Evolutionary conservation across 2,329 filamentous ascomycete genomes (phyloP), one percentile per base, ranked within the genome.

Genomic region (Colletotrichum neosansevieriae): DNA sequence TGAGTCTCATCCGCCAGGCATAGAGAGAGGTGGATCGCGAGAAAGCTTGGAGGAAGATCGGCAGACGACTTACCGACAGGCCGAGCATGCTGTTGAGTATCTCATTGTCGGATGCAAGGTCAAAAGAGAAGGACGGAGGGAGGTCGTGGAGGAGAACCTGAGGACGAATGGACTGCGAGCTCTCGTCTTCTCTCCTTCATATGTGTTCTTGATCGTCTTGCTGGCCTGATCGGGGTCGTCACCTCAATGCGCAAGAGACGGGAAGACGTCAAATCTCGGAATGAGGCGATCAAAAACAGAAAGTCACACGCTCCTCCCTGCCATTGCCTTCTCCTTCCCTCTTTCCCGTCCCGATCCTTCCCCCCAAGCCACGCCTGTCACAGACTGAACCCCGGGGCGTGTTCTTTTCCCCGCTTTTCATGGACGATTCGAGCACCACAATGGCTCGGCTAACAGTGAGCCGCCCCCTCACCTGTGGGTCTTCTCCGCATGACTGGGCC

Each of bases 31-130:
- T 17, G 40, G 13, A 29, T 12, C 15, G 36, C 11, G 13, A 38
- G 10, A 38, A 9, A 9, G 13, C 17, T 38, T 4, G 15, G 40
- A 42, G 12, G 21, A 47, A 19, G 5, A 3, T 54, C 60, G 53
- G 45, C 38, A 36, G 40, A 45, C 9, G 50, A 60, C 70, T 70
- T 70, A 71, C 70, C 70, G 67, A 63, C 70, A 71, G 19, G 70
- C 70, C 59, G 70, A 71, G 59, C 70, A 71, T 9, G 70, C 70
- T 53, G 70, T 71, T 45, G 70, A 71, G 44, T 71, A 71, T 42
- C 70, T 71, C 70, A 71, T 71, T 2, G 24, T 57, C 17, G 40
- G 34, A 17, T 17, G 32, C 32, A 45, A 32, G 44, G 45, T 36
- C 17, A 45, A n/a, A 10, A 24, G 40, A 47, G 51, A 54, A 12